Evolutionary conservation across 169 alveolate species (phyloP).

Genomic region (Nephromyces sp.): DNA sequence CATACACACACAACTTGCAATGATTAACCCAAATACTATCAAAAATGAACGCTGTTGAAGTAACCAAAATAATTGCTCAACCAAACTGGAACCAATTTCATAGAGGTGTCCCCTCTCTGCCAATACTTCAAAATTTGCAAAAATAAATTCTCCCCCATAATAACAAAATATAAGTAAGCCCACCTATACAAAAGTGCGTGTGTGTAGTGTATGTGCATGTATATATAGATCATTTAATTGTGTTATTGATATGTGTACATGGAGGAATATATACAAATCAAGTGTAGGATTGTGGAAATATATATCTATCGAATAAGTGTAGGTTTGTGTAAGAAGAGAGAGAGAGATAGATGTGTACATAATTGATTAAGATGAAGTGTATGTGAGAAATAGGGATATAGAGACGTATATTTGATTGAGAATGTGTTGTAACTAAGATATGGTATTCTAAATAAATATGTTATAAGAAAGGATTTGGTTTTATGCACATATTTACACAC

Average conservation of each 20-base stretch:
- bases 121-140: neutral
- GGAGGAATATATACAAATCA: neutral
- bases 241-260: neutral
- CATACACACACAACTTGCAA: neutral
- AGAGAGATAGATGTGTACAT: neutral
- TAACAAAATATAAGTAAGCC: neutral
- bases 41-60: neutral
- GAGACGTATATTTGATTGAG: neutral
- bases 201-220: neutral
- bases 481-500: neutral
- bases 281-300: neutral
- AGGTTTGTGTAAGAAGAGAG: neutral
- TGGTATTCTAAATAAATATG: neutral
- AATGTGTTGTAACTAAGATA: neutral
- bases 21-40: neutral
- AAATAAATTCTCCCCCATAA: neutral
- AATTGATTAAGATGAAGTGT: neutral
- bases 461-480: neutral
- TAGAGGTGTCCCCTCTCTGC: neutral
- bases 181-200: neutral
- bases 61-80: neutral
- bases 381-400: neutral
- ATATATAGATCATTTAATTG: neutral
- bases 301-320: neutral
- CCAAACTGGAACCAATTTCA: too few relatives aligned